Evolutionary conservation across 345 rosid species (phyloP).

Genomic region (Turnera subulata): DNA sequence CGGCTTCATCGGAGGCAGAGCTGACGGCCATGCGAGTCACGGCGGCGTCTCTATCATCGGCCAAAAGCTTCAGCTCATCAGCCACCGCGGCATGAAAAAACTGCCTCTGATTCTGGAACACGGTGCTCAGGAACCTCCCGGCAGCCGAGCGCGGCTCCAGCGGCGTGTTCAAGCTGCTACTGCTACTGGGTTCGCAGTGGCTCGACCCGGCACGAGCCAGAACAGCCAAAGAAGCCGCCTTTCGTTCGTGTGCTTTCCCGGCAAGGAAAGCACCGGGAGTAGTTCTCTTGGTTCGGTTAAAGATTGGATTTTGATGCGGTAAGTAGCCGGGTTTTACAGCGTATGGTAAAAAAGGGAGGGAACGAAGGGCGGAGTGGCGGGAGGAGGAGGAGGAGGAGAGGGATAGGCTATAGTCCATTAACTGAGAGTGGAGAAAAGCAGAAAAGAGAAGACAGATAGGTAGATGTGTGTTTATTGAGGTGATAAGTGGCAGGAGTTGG

Average conservation of each 20-base stretch:
- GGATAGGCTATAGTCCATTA: slow-evolving; percentile 59
- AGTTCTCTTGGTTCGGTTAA: too few species aligned
- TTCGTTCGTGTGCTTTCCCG: slow-evolving; percentile 1
- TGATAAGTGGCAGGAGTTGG: too few species aligned
- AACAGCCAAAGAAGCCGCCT: slow-evolving; percentile 10
- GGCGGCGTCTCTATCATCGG: slow-evolving; percentile 58
- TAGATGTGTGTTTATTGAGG: too few species aligned
- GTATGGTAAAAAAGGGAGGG: slow-evolving; percentile 31
- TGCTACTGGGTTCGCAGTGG: slow-evolving; percentile 64
- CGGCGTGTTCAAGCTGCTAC: slow-evolving; percentile 67
- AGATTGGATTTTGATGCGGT: neutral
- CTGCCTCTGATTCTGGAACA: slow-evolving; percentile 69
- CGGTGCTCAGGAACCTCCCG: slow-evolving; percentile 69
- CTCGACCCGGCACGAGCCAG: slow-evolving; percentile 57
- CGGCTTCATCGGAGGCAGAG: slow-evolving; percentile 66
- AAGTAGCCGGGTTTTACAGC: slow-evolving; percentile 11
- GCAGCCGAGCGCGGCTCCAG: slow-evolving; percentile 61
- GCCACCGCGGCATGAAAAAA: slow-evolving; percentile 67
- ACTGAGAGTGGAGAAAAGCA: too few species aligned
- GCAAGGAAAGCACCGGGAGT: neutral
- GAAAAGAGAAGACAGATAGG: too few species aligned
- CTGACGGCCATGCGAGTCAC: slow-evolving; percentile 52
- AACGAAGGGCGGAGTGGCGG: slow-evolving; percentile 18
- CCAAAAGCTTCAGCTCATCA: slow-evolving; percentile 67
- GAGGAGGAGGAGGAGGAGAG: slow-evolving; percentile 14